Conservation (phyloP, 1,284 basidiomycete genomes). For the Stereum hirsutum region DNA sequence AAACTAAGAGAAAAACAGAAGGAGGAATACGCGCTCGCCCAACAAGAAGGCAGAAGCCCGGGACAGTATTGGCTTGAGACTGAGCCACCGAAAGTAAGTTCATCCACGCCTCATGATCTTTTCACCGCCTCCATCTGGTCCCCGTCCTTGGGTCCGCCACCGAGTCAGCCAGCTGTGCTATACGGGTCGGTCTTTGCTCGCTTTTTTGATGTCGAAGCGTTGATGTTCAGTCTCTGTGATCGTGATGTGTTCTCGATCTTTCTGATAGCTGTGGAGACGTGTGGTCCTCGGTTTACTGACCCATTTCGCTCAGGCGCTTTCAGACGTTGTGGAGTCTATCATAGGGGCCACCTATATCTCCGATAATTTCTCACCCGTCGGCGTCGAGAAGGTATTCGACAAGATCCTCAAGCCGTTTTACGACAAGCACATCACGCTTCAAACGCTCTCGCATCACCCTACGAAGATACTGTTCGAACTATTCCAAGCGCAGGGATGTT, state of each 20-base stretch:
- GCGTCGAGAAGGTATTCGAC: slow-evolving; percentile 55
- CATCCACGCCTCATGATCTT: not conserved
- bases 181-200: too few species aligned
- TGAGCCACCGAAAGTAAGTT: slow-evolving; percentile 62
- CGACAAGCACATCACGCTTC: slow-evolving; percentile 58
- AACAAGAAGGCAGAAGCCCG: slow-evolving; percentile 35
- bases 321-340: slow-evolving; percentile 70
- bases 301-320: slow-evolving; percentile 40
- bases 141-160: not conserved
- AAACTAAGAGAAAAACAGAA: slow-evolving; percentile 36
- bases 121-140: not conserved
- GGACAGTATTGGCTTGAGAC: slow-evolving; percentile 72
- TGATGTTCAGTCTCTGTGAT: too few species aligned
- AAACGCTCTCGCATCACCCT: slow-evolving; percentile 64
- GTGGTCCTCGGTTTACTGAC: slow-evolving; percentile 2
- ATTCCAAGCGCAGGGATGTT: slow-evolving; percentile 61
- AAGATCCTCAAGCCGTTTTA: slow-evolving; percentile 65
- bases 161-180: not conserved
- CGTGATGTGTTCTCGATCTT: too few species aligned
- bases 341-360: slow-evolving; percentile 69
- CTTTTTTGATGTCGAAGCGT: too few species aligned
- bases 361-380: slow-evolving; percentile 54
- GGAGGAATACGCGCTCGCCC: slow-evolving; percentile 39
- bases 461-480: slow-evolving; percentile 65
- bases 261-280: too few species aligned